Evolutionary conservation across 2,329 filamentous ascomycete species (phyloP), one percentile per base, ranked within the genome.

Genomic region (Arthrobotrys entomopaga): DNA sequence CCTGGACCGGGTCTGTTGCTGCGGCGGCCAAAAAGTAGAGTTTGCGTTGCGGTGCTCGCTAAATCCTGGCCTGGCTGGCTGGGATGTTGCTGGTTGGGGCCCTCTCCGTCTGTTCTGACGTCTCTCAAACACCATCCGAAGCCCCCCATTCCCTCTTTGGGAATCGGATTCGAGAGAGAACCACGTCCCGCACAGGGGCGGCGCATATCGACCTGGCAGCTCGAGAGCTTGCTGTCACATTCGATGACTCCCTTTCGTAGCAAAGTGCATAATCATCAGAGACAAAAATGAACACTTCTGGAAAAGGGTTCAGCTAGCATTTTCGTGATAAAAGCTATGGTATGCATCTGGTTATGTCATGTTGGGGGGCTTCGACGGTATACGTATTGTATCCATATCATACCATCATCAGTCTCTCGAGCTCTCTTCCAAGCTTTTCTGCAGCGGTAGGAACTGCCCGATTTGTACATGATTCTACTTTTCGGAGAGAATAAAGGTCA

Each of bases 81-180:
- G 26, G 29, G 29, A 34, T 34, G 29, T 5, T 10, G 10, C 29
- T 34, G 29, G 29, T 6, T 13, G 54, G 54, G 11, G 7, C 22
- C 38, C 16, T 16, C 22, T 24, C 61, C 65, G 65, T 69, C 56
- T 69, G 65, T 61, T 69, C 65, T 61, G 65, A 69, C 65, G 26
- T 54, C 50, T 29, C 26, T 69, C 57, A 69, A 69, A 69, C 64
- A 67, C 38, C 22, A 53, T 29, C 24, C 24, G 16, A 10, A 5
- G 13, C 16, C 52, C 16, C 52, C 24, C 24, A 20, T 26, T 34
- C 20, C 22, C 50, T n/a, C 50, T n/a, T n/a, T 34, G 24, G 20
- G 26, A 43, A 53, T 40, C 22, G 13, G 10, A 26, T 29, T 11
- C 10, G 29, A 34, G 29, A 34, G 29, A 34, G 29, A 34, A 34